phyloP scores from a whole-genome alignment of 768 basidiomycete genomes.

The Mycena maculata region DNA sequence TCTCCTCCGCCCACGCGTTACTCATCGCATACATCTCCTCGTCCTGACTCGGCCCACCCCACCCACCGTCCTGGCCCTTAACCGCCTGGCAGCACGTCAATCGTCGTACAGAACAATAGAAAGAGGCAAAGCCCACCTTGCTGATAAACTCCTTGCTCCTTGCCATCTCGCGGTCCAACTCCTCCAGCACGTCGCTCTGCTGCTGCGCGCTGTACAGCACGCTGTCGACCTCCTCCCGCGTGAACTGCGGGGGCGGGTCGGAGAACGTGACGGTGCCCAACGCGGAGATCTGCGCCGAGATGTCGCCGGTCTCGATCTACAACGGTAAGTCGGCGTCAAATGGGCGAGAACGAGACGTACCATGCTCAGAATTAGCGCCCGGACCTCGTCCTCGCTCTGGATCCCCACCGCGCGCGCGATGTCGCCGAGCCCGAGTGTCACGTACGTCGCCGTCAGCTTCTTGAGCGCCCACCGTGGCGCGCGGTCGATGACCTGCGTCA shows the following conservation, averaged over 20 bases:
- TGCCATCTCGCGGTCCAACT: constrained; percentile 67
- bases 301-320: constrained; percentile 78
- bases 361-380: constrained; percentile 77
- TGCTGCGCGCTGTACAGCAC: constrained; percentile 66
- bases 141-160: constrained; percentile 77
- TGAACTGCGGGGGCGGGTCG: constrained; percentile 68
- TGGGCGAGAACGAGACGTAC: constrained; percentile 52
- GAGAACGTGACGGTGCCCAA: constrained; percentile 81
- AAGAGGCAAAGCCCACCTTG: constrained; percentile 61
- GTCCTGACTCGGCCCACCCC: constrained; percentile 16
- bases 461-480: constrained; percentile 84
- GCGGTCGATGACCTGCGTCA: constrained; percentile 72
- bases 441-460: constrained; percentile 85
- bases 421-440: constrained; percentile 79
- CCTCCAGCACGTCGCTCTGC: constrained; percentile 60
- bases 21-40: constrained; percentile 28
- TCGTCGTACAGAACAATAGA: background rate
- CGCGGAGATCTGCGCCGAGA: constrained; percentile 74
- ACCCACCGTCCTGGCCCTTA: constrained; percentile 30
- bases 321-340: background rate
- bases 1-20: constrained; percentile 25
- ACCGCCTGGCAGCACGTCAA: constrained; percentile 22
- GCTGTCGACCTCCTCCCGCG: constrained; percentile 69
- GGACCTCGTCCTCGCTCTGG: constrained; percentile 64
- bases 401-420: constrained; percentile 70